A percentile compares a stretch with the other conserved stretches of the same genome.
Evolutionary conservation across 345 rosid species (phyloP).

Genomic region (Populus deltoides): DNA sequence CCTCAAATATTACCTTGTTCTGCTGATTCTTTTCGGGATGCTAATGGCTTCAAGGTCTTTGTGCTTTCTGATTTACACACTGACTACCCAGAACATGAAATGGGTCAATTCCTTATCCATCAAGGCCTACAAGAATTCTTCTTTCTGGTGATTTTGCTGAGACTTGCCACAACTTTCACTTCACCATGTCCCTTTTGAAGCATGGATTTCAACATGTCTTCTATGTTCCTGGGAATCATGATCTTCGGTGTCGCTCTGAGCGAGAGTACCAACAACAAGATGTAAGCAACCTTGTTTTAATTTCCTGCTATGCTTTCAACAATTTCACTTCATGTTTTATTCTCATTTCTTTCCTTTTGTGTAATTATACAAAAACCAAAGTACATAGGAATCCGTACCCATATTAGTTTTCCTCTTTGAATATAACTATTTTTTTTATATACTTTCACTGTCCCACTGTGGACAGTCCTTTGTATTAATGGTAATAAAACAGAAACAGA

Average conservation of each 20-base stretch:
- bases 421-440: too few relatives aligned
- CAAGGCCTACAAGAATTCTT: slow-evolving; percentile 31
- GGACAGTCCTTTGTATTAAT: too few relatives aligned
- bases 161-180: slow-evolving; percentile 37
- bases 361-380: not conserved
- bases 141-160: slow-evolving; percentile 71
- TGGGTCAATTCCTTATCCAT: slow-evolving; percentile 52
- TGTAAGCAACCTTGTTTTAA: slow-evolving; percentile 24
- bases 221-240: slow-evolving; percentile 63
- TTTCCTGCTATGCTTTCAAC: too few relatives aligned
- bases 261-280: slow-evolving; percentile 25
- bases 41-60: slow-evolving; percentile 38
- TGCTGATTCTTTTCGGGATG: slow-evolving; percentile 8
- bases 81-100: slow-evolving; percentile 55
- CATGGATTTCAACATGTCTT: slow-evolving; percentile 49
- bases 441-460: too few relatives aligned
- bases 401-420: too few relatives aligned
- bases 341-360: not conserved
- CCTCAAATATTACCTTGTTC: slow-evolving; percentile 22
- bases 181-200: slow-evolving; percentile 56
- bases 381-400: too few relatives aligned
- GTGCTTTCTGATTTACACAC: slow-evolving; percentile 61
- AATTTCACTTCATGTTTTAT: not conserved
- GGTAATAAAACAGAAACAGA: too few relatives aligned
- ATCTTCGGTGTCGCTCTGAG: slow-evolving; percentile 55